Conservation (phyloP, 495 filamentous ascomycete genomes). For the Letharia lupina region DNA sequence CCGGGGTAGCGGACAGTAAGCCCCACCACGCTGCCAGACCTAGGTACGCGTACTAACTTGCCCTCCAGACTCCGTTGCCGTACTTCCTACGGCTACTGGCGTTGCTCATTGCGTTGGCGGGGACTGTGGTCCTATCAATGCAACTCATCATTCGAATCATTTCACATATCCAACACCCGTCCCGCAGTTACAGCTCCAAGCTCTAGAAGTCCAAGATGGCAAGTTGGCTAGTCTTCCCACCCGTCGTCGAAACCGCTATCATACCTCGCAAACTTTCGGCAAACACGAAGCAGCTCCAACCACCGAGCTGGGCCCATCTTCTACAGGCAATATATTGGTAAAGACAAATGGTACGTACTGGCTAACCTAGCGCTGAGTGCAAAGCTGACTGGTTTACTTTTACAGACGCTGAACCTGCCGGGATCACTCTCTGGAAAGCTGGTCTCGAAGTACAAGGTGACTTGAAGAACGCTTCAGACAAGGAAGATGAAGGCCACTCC, state of each 20-base stretch:
- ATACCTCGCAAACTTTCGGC: not conserved
- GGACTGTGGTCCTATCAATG: not conserved
- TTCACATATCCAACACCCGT: not conserved
- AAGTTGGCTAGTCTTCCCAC: not conserved
- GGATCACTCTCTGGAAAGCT: not conserved
- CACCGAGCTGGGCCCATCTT: not conserved
- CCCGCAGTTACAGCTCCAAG: not conserved
- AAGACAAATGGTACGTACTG: not conserved
- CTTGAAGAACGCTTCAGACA: not conserved
- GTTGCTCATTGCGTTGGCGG: not conserved
- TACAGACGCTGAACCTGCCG: not conserved
- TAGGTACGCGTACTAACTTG: not conserved
- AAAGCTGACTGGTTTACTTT: not conserved
- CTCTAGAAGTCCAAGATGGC: not conserved
- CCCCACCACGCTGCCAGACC: not conserved
- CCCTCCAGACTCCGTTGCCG: not conserved
- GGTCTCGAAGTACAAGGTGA: not conserved
- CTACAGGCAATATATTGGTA: not conserved
- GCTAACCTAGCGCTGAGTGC: not conserved
- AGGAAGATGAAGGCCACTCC: not conserved
- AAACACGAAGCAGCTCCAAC: not conserved
- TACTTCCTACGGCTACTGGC: not conserved
- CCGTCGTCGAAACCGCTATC: slow-evolving; percentile 8
- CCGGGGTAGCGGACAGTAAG: not conserved
- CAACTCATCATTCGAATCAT: not conserved